Conservation (phyloP, 352 stramenopile genomes). For the Phytophthora pini region DNA sequence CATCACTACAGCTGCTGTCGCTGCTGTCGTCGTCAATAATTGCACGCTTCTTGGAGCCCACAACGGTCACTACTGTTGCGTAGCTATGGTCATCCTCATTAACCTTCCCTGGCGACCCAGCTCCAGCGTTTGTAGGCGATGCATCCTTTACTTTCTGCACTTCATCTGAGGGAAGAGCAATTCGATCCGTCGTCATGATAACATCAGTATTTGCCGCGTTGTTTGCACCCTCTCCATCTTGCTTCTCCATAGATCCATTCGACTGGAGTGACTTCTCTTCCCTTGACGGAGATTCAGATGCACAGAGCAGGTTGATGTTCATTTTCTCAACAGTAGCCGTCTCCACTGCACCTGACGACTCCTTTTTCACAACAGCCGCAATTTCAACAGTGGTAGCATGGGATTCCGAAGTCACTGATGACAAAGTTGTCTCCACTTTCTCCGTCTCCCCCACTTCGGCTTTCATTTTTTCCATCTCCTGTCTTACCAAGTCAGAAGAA, state of each 20-base stretch:
- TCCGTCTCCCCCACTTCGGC: slow-evolving; percentile 17
- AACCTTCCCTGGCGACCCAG: slow-evolving; percentile 12
- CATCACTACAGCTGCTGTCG: slow-evolving; percentile 55
- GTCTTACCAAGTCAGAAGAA: slow-evolving; percentile 17
- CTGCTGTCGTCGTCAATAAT: slow-evolving; percentile 73
- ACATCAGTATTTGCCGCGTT: neutral
- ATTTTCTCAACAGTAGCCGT: slow-evolving; percentile 38
- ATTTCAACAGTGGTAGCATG: neutral
- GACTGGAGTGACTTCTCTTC: slow-evolving; percentile 13
- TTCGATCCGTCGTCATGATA: neutral
- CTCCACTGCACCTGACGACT: neutral
- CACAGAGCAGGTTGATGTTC: slow-evolving; percentile 56
- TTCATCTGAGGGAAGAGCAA: neutral
- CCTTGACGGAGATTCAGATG: slow-evolving; percentile 31
- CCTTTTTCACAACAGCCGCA: slow-evolving; percentile 24
- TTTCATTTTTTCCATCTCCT: slow-evolving; percentile 6
- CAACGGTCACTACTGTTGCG: slow-evolving; percentile 21
- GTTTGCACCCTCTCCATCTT: neutral
- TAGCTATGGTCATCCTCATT: slow-evolving; percentile 33
- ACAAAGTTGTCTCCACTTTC: slow-evolving; percentile 8
- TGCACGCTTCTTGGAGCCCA: slow-evolving; percentile 59
- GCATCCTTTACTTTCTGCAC: neutral
- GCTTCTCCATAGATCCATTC: slow-evolving; percentile 15
- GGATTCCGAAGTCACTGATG: neutral
- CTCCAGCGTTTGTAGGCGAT: neutral